phyloP scores from a whole-genome alignment of 1,139 yeast species.

The Blastobotrys malaysiensis region DNA sequence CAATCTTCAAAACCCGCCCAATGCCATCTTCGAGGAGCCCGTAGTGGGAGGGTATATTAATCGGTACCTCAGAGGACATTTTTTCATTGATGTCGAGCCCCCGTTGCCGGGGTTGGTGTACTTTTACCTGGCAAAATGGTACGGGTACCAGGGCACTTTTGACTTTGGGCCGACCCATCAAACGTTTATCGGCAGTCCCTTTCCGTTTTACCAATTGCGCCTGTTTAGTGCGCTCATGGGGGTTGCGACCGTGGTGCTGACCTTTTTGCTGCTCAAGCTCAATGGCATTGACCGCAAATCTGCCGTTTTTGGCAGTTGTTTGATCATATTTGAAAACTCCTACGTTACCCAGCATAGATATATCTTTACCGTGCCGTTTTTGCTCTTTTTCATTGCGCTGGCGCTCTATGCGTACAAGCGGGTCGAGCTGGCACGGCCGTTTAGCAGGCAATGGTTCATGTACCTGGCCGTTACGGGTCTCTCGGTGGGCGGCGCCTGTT shows the following conservation, averaged over 20 bases:
- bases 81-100: conserved; percentile 57
- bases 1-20: conserved; percentile 21
- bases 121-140: conserved; percentile 38
- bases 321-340: conserved; percentile 52
- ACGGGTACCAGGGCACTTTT: conserved; percentile 45
- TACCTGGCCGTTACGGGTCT: conserved; percentile 43
- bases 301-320: conserved; percentile 42
- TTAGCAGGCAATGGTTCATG: conserved; percentile 43
- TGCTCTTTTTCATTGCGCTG: conserved; percentile 43
- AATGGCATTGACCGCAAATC: conserved; percentile 42
- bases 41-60: conserved; percentile 51
- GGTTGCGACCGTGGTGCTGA: conserved; percentile 40
- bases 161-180: conserved; percentile 34
- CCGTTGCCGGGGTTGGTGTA: conserved; percentile 53
- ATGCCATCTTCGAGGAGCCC: conserved; percentile 53
- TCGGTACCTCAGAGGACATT: conserved; percentile 47
- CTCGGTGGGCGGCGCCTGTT: conserved; percentile 47
- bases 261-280: conserved; percentile 47
- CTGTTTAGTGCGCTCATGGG: conserved; percentile 51
- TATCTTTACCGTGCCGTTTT: conserved; percentile 48
- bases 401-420: conserved; percentile 43
- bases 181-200: conserved; percentile 26
- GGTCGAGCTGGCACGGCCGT: conserved; percentile 36
- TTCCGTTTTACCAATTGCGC: conserved; percentile 48
- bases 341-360: conserved; percentile 46